A percentile compares a stretch with the other conserved stretches of the same genome.
These are phyloP conservation scores for Trichothecium sympodiale DNA, from an alignment of 2,329 filamentous ascomycete species.

Conservation along the genomic window DNA sequence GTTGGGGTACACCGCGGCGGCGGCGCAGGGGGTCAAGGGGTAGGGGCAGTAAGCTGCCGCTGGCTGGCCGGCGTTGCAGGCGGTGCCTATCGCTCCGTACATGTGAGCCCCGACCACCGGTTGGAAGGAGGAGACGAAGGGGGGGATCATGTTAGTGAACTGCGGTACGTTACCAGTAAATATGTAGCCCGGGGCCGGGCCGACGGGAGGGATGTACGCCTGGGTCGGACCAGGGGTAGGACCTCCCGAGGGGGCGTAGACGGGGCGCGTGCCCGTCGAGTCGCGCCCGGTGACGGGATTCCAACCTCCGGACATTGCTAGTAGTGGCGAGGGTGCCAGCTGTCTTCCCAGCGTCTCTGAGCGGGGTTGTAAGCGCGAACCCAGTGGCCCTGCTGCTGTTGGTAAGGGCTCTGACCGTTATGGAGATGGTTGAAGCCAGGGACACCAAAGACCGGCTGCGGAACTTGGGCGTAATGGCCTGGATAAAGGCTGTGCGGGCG, in stretches of 20 bases:
- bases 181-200: constrained; percentile 21
- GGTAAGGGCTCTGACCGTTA: too few species aligned
- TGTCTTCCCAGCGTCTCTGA: constrained; percentile 11
- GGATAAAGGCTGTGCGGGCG: too few species aligned
- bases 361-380: constrained; percentile 1
- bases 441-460: too few species aligned
- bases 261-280: constrained; percentile 17
- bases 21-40: too few species aligned
- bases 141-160: neutral
- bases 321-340: constrained; percentile 21
- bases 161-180: constrained; percentile 6
- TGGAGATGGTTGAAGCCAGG: neutral
- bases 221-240: constrained; percentile 23
- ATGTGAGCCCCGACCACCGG: too few species aligned
- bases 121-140: neutral
- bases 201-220: constrained; percentile 24
- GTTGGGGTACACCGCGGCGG: constrained; percentile 29
- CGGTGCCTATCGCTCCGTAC: too few species aligned
- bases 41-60: constrained; percentile 8
- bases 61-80: too few species aligned
- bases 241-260: constrained; percentile 19
- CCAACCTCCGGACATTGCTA: constrained; percentile 25
- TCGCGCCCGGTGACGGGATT: constrained; percentile 29
- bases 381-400: too few species aligned
- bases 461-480: too few species aligned